These are phyloP conservation scores for Phytophthora europaea DNA, from an alignment of 352 stramenopile species.

Conservation along the genomic window DNA sequence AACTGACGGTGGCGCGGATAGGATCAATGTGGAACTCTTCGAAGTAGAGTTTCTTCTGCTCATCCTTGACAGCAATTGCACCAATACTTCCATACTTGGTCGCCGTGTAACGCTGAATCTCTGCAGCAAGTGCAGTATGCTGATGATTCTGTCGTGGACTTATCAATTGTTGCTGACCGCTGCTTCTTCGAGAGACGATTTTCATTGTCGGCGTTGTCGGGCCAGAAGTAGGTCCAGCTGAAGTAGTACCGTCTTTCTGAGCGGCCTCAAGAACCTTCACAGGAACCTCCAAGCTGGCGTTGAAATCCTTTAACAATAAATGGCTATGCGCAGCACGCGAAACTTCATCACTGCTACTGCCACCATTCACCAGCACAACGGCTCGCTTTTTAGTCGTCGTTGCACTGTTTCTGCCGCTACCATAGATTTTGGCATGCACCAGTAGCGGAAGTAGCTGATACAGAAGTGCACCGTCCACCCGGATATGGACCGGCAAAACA, in stretches of 20 bases:
- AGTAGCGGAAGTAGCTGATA: constrained; percentile 81
- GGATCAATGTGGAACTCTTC: constrained; percentile 91
- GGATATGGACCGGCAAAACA: constrained; percentile 80
- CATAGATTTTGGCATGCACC: constrained; percentile 62
- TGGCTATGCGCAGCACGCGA: constrained; percentile 54
- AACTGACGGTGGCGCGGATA: constrained; percentile 87
- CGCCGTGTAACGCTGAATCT: constrained; percentile 47
- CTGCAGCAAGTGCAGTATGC: constrained; percentile 39
- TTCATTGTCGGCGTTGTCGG: constrained; percentile 46
- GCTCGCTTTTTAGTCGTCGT: constrained; percentile 30
- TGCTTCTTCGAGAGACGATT: constrained; percentile 38
- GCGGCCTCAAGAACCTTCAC: constrained; percentile 79
- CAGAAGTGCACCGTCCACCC: constrained; percentile 84
- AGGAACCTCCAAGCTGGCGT: constrained; percentile 73
- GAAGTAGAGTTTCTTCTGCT: constrained; percentile 90
- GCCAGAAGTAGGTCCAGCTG: constrained; percentile 39
- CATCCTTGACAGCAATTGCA: constrained; percentile 55
- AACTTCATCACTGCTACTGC: constrained; percentile 38
- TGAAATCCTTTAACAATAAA: constrained; percentile 76
- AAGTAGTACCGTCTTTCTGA: constrained; percentile 71
- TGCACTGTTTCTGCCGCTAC: constrained; percentile 22
- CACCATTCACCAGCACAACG: constrained; percentile 38
- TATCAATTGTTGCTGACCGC: constrained; percentile 21
- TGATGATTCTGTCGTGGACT: constrained; percentile 36
- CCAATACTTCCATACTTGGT: constrained; percentile 41